These are phyloP conservation scores for Mucor circinelloides DNA, from an alignment of 371 early-diverging fungal species.

Conservation along the genomic window DNA sequence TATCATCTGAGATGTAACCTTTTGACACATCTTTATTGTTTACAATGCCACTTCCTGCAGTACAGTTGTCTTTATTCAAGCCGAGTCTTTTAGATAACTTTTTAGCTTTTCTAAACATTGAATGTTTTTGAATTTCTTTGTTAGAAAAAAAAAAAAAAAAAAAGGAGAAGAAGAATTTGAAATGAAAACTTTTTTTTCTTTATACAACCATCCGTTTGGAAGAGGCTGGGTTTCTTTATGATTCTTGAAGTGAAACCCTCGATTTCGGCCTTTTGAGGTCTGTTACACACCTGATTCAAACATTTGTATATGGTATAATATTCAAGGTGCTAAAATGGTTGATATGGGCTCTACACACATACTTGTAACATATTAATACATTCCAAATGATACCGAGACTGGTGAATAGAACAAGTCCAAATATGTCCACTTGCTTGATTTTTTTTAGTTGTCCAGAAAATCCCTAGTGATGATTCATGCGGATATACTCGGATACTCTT, in stretches of 20 bases:
- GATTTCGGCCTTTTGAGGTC: neutral
- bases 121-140: neutral
- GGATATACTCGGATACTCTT: neutral
- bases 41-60: neutral
- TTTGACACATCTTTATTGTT: neutral
- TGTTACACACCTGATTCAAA: slow-evolving; percentile 1
- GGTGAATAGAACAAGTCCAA: neutral
- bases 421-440: neutral
- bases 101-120: slow-evolving; percentile 26
- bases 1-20: neutral
- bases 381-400: neutral
- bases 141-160: too few relatives aligned
- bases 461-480: neutral
- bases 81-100: slow-evolving; percentile 15
- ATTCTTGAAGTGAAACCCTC: neutral
- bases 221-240: neutral
- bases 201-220: neutral
- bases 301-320: neutral
- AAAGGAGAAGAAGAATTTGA: neutral
- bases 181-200: neutral
- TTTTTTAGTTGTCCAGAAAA: neutral
- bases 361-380: neutral
- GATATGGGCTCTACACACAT: too few relatives aligned
- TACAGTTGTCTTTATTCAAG: slow-evolving; percentile 14
- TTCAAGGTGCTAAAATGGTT: neutral